Evolutionary conservation across 2,329 filamentous ascomycete genomes (phyloP).

Genomic region (Exophiala sp.): DNA sequence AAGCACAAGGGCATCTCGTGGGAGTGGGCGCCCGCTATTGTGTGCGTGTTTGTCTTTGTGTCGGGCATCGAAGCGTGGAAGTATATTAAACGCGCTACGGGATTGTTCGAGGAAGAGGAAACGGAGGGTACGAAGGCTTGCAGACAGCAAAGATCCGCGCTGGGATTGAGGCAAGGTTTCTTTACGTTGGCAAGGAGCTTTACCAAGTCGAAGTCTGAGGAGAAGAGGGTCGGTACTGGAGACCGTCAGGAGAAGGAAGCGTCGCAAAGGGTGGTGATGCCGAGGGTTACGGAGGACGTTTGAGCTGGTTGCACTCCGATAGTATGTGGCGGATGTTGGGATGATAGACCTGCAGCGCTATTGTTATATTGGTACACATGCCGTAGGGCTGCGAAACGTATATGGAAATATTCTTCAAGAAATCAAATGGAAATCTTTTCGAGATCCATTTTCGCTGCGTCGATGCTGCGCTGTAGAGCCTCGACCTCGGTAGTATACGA

Average conservation of each 20-base stretch:
- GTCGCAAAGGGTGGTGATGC: not conserved
- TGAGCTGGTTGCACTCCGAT: no score
- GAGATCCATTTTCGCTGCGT: no score
- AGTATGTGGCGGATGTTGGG: no score
- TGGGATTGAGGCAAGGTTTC: slow-evolving; percentile 34
- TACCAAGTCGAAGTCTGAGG: slow-evolving; percentile 30
- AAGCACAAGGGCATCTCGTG: slow-evolving; percentile 62
- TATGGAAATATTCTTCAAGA: no score
- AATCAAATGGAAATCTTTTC: no score
- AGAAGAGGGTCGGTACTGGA: slow-evolving; percentile 17
- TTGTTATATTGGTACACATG: no score
- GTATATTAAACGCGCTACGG: slow-evolving; percentile 53
- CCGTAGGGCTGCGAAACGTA: no score
- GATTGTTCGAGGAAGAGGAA: slow-evolving; percentile 33
- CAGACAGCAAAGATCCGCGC: slow-evolving; percentile 26
- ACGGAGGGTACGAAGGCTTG: slow-evolving; percentile 31
- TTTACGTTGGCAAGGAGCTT: slow-evolving; percentile 33
- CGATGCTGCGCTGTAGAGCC: no score
- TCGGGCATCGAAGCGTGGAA: slow-evolving; percentile 63
- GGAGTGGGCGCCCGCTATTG: slow-evolving; percentile 67
- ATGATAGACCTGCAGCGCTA: no score
- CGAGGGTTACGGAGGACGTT: not conserved
- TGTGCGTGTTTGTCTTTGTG: slow-evolving; percentile 59
- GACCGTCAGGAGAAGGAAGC: not conserved
- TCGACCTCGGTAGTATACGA: no score